Base-by-base conservation (phyloP, 2,329 filamentous ascomycete species). In the Pseudopyricularia cyperi region DNA sequence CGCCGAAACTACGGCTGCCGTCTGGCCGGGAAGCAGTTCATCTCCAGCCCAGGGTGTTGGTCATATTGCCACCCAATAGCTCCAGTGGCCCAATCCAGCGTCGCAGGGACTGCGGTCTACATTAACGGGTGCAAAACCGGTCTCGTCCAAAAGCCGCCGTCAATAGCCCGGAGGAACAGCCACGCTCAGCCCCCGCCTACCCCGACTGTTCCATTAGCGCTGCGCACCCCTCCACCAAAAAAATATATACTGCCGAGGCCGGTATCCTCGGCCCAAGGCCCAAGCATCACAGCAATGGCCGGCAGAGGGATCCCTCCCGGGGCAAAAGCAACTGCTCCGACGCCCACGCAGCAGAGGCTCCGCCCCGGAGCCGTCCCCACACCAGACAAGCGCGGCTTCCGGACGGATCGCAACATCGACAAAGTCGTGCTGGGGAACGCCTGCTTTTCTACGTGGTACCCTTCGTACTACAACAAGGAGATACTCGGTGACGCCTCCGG, bases 391-490 rank as follows among this genome's bases (percentile, higher is more conserved):
- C 60, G 66, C 1, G 66, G 69, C 6, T 68, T 66, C 1, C 66
- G 67, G 34, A 63, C 74, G 9, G 82, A 85, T 59, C 85, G 86
- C 53, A 95, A 94, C 65, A 85, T 96, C 57, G 81, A 89, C 62
- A 87, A 88, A 63, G 87, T 96, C 50, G 83, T 95, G 52, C 74
- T 96, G 55, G 91, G 90, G 4, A 81, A 89, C 60, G 74, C 93
- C 32, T 81, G 83, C 60, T 94, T 96, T 70, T 82, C 83, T 60
- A 86, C 90, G 3, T 95, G 90, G 89, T 96, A 93, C 65, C 88
- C 89, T 7, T 94, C 88, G 15, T 93, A 90, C 66, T 95, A 96
- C 65, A 74, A 73, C 69, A 95, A 79, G 72, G 89, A 83, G 52
- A 71, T 82, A 7, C 66, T 83, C 4, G 78, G 77, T 12, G 76